Conservation (phyloP, 768 basidiomycete genomes). For the Saitozyma sp. region DNA sequence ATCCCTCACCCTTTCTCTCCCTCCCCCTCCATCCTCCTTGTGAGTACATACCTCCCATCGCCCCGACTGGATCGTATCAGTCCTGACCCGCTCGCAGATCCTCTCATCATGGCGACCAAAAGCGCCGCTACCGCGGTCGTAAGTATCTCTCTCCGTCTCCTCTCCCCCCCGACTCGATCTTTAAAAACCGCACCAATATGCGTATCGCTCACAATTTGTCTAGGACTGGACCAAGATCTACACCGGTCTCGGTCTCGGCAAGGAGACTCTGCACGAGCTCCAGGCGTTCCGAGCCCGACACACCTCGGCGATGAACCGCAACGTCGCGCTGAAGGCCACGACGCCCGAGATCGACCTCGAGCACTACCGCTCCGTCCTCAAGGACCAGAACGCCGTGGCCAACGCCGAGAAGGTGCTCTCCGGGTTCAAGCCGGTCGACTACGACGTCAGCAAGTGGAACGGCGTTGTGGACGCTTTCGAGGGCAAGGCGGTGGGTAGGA, state of each 20-base stretch:
- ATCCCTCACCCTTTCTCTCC: too few species aligned
- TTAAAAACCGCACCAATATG: not conserved
- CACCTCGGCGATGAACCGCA: slow-evolving; percentile 63
- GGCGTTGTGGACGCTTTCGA: slow-evolving; percentile 97
- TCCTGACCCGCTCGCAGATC: not conserved
- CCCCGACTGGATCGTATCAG: not conserved
- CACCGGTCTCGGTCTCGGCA: slow-evolving; percentile 52
- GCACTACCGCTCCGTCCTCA: slow-evolving; percentile 85
- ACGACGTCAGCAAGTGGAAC: slow-evolving; percentile 83
- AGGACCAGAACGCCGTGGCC: slow-evolving; percentile 88
- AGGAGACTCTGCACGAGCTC: slow-evolving; percentile 82
- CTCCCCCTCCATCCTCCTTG: too few species aligned
- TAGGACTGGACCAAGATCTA: slow-evolving; percentile 54
- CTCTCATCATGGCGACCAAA: slow-evolving; percentile 45
- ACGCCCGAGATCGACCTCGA: slow-evolving; percentile 84
- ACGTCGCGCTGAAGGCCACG: slow-evolving; percentile 45
- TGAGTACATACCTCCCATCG: not conserved
- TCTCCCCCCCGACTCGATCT: not conserved
- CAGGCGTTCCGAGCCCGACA: slow-evolving; percentile 97
- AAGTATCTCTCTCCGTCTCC: slow-evolving; percentile 19
- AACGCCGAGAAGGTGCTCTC: slow-evolving; percentile 86
- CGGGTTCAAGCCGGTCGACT: slow-evolving; percentile 90
- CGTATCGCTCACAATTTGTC: not conserved
- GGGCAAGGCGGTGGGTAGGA: slow-evolving; percentile 77
- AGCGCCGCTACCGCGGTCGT: slow-evolving; percentile 48